Base-by-base conservation (phyloP, 345 rosid species). In the Eucalyptus cloeziana region DNA sequence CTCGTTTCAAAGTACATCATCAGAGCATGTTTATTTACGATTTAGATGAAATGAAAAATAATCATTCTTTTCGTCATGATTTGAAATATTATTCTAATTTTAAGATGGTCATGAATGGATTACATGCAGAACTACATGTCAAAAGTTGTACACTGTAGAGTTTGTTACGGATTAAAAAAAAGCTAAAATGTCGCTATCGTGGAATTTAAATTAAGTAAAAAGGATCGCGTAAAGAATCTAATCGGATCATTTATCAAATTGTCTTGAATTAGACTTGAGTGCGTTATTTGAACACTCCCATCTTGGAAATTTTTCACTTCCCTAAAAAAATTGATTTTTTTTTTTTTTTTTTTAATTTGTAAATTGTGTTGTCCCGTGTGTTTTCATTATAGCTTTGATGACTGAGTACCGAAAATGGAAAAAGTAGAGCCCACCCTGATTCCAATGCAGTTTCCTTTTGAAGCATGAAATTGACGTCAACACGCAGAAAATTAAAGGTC, bases 61-160 rank as follows among this genome's bases (percentile, higher is more conserved):
- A 8, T 0, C 17, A 31, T 17, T 71, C 27, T 37, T 71, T 33
- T 7, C 0, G 0, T 5, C 80, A 69, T 31, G 17, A 16, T 69
- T 69, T 37, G 19, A 8, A 6, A 69, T 4, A 17, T 69, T 17
- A 16, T 17, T 69, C 13, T 33, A 17, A 33, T 69, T 69, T 69
- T 8, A 69, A 69, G 33, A 33, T 43, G 19, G 4, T 33, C 19
- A 33, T 17, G 37, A 64, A 64, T 7, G 9, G n/a, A n/a, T n/a
- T 30, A 64, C 30, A 64, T n/a, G 19, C n/a, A 8, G 9, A 12
- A 3, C 7, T 30, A 33, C 44, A 33, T 8, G 24, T 33, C 43
- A 17, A 17, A 16, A 69, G 19, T 17, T 33, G 4, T 17, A 10
- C 40, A 16, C 1, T 0, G 1, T 17, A 3, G 24, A 69, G 44